phyloP scores from a whole-genome alignment of 1,284 basidiomycete species.

The Heterobasidion occidentale region DNA sequence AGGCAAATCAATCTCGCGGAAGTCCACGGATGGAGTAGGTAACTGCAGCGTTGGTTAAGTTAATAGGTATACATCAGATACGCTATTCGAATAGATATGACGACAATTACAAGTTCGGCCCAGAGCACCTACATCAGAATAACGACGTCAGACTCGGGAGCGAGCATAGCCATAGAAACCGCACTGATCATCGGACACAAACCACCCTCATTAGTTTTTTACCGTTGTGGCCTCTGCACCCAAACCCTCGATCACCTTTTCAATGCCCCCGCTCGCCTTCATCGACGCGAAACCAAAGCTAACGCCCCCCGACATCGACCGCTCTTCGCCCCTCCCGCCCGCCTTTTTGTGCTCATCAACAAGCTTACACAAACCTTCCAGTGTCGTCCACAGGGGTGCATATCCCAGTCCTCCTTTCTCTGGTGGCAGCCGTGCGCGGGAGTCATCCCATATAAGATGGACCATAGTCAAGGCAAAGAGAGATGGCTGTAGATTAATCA shows the following conservation, averaged over 20 bases:
- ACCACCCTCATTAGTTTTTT: not conserved
- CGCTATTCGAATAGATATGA: too few relatives aligned
- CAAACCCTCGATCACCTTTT: slow-evolving; percentile 19
- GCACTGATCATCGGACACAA: too few relatives aligned
- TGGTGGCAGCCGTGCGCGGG: slow-evolving; percentile 49
- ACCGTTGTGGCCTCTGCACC: slow-evolving; percentile 8
- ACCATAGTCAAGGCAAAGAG: slow-evolving; percentile 53
- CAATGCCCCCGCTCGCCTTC: slow-evolving; percentile 28
- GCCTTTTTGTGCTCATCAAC: slow-evolving; percentile 41
- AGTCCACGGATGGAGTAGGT: too few relatives aligned
- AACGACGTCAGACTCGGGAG: too few relatives aligned
- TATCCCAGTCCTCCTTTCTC: slow-evolving; percentile 63
- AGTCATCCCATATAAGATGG: slow-evolving; percentile 66
- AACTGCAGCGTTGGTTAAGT: too few relatives aligned
- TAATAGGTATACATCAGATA: too few relatives aligned
- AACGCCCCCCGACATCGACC: slow-evolving; percentile 22
- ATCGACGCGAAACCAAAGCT: slow-evolving; percentile 28
- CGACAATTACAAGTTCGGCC: too few relatives aligned
- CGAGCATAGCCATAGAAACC: too few relatives aligned
- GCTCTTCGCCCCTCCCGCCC: slow-evolving; percentile 24
- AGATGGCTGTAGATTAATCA: slow-evolving; percentile 62
- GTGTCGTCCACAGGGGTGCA: slow-evolving; percentile 46
- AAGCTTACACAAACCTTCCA: slow-evolving; percentile 31
- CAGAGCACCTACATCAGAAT: too few relatives aligned
- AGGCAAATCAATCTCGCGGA: too few relatives aligned